These are phyloP conservation scores for Pyronema omphalodes DNA, from an alignment of 495 filamentous ascomycete species.

Conservation along the genomic window DNA sequence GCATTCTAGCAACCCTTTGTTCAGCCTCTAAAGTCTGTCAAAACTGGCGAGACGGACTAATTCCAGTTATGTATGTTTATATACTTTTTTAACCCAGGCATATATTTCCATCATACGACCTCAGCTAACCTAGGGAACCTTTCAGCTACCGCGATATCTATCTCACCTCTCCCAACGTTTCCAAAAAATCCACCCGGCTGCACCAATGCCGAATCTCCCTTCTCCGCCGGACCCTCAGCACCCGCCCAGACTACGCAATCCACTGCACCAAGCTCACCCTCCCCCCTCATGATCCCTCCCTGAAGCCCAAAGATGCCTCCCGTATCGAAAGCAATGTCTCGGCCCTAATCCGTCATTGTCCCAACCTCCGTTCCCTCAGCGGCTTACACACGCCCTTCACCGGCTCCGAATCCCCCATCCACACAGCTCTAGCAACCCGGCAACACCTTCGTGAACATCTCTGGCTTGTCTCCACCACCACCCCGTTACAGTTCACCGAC, in stretches of 20 bases:
- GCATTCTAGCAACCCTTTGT: background rate
- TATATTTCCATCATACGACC: background rate
- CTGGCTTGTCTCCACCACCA: slow-evolving; percentile 45
- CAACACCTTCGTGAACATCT: slow-evolving; percentile 55
- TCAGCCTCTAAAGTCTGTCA: background rate
- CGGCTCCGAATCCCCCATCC: slow-evolving; percentile 48
- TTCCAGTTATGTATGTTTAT: background rate
- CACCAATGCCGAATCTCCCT: slow-evolving; percentile 50
- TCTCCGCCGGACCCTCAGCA: slow-evolving; percentile 55
- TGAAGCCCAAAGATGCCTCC: slow-evolving; percentile 29
- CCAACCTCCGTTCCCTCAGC: slow-evolving; percentile 57
- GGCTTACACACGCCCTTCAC: slow-evolving; percentile 54
- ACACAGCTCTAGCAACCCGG: slow-evolving; percentile 56
- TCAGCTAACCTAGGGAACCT: background rate
- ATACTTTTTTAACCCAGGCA: background rate
- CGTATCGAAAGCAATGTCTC: slow-evolving; percentile 52
- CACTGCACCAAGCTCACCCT: slow-evolving; percentile 59
- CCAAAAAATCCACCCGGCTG: slow-evolving; percentile 21
- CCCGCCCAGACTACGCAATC: slow-evolving; percentile 48
- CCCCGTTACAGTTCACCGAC: slow-evolving; percentile 36
- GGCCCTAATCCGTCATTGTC: slow-evolving; percentile 70
- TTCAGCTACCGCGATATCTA: background rate
- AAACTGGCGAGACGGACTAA: background rate
- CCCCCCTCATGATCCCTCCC: slow-evolving; percentile 40
- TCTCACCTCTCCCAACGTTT: background rate